phyloP scores from a whole-genome alignment of 1,284 basidiomycete species.

The Apiotrichum gracile region DNA sequence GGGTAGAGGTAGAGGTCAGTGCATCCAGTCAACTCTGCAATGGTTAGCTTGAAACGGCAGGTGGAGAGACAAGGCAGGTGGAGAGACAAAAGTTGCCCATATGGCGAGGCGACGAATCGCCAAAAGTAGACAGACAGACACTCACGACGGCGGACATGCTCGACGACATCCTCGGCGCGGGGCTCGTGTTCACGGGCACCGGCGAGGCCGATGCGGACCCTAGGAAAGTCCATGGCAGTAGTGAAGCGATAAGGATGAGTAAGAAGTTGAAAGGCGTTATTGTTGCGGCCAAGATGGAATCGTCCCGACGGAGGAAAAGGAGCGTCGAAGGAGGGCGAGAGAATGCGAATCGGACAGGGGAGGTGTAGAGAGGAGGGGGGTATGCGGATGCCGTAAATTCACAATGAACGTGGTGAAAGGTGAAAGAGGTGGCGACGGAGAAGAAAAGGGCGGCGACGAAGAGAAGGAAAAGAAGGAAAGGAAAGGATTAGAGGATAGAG shows the following conservation, averaged over 20 bases:
- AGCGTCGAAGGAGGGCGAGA: too few relatives aligned
- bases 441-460: background rate
- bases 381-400: background rate
- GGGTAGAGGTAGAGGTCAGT: conserved; percentile 62
- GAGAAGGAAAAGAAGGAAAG: background rate
- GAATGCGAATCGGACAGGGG: too few relatives aligned
- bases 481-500: background rate
- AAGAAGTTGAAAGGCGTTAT: too few relatives aligned
- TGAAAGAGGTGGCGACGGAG: background rate
- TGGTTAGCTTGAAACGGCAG: background rate
- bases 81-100: too few relatives aligned
- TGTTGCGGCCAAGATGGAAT: too few relatives aligned
- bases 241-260: background rate
- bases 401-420: background rate
- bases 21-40: background rate
- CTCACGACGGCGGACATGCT: background rate
- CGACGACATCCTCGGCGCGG: background rate
- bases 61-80: too few relatives aligned
- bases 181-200: background rate
- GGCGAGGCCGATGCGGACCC: conserved; percentile 5
- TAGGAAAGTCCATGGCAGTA: conserved; percentile 1
- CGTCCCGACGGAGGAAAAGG: too few relatives aligned
- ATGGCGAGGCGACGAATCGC: too few relatives aligned
- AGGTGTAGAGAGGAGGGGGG: background rate
- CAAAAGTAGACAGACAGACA: background rate